These are phyloP conservation scores for Drosera capensis DNA, from an alignment of 148 eudicot genomes.

Conservation along the genomic window DNA sequence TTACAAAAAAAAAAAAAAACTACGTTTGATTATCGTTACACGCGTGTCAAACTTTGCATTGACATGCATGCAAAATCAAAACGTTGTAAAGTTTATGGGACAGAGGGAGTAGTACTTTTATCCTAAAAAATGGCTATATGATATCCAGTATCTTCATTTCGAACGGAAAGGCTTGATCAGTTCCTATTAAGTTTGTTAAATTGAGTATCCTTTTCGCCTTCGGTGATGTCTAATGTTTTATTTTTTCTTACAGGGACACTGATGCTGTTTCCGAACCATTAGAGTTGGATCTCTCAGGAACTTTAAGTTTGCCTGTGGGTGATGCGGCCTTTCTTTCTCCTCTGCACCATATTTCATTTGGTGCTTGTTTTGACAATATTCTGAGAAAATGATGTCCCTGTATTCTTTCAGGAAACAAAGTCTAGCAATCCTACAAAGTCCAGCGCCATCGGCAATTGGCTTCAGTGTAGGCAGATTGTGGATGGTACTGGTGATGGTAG, in stretches of 20 bases:
- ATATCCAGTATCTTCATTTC: too few relatives aligned
- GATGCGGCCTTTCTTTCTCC: conserved; percentile 1
- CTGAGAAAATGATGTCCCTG: conserved; percentile 5
- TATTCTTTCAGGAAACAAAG: conserved; percentile 23
- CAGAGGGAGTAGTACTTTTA: too few relatives aligned
- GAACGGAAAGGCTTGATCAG: too few relatives aligned
- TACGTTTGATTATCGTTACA: too few relatives aligned
- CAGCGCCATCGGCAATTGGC: conserved; percentile 74
- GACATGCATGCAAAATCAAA: too few relatives aligned
- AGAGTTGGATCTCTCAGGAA: conserved; percentile 25
- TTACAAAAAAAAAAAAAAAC: too few relatives aligned
- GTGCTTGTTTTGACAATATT: neutral
- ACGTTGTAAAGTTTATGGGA: too few relatives aligned
- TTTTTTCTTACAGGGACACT: conserved; percentile 28
- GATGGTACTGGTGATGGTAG: too few relatives aligned
- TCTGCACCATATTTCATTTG: conserved; percentile 5
- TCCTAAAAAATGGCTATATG: too few relatives aligned
- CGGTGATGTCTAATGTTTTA: neutral
- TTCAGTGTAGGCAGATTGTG: conserved; percentile 65
- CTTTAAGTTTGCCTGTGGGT: conserved; percentile 33
- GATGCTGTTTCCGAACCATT: conserved; percentile 27
- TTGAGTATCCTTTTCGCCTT: too few relatives aligned
- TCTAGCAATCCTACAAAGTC: conserved; percentile 26
- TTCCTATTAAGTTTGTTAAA: too few relatives aligned
- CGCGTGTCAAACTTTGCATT: too few relatives aligned